Percentiles rank a stretch among this genome's conserved stretches.
Conservation (phyloP, 2,329 filamentous ascomycete genomes). For the Fusarium stilboides region DNA sequence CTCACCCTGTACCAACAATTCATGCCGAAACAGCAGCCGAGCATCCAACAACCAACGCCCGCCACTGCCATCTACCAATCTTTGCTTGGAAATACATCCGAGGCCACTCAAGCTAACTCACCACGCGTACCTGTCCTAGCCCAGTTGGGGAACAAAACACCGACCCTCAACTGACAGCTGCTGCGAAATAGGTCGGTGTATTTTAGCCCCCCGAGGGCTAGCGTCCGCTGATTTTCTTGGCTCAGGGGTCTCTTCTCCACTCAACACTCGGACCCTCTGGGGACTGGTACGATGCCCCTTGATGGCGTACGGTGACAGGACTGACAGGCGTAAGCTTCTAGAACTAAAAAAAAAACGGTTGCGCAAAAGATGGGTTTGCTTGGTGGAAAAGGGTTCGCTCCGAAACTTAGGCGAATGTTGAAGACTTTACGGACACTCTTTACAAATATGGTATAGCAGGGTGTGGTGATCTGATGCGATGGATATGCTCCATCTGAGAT, state of each 20-base stretch:
- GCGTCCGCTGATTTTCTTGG: not conserved
- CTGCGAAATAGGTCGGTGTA: too few relatives aligned
- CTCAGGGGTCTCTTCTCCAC: conserved; percentile 14
- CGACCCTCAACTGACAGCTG: too few relatives aligned
- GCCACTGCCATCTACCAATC: conserved; percentile 5
- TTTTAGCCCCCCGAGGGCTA: too few relatives aligned
- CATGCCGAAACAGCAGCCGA: conserved; percentile 2
- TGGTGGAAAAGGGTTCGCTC: not conserved
- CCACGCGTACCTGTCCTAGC: not conserved
- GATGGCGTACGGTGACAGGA: not conserved
- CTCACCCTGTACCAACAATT: not conserved
- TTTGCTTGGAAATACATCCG: conserved; percentile 16
- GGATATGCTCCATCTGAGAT: not conserved
- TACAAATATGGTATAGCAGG: not conserved
- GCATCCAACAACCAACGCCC: not conserved
- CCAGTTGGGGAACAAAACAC: too few relatives aligned
- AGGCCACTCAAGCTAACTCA: not conserved
- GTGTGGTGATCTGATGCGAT: not conserved
- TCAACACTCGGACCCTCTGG: not conserved
- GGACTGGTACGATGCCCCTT: not conserved
- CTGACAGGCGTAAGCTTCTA: not conserved
- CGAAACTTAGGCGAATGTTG: not conserved
- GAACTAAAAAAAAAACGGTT: not conserved
- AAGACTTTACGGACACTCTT: not conserved
- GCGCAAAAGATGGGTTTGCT: not conserved